Evolutionary conservation across 208 protist species (phyloP), one percentile per base, ranked within the genome.

Genomic region (Crithidia bombi): DNA sequence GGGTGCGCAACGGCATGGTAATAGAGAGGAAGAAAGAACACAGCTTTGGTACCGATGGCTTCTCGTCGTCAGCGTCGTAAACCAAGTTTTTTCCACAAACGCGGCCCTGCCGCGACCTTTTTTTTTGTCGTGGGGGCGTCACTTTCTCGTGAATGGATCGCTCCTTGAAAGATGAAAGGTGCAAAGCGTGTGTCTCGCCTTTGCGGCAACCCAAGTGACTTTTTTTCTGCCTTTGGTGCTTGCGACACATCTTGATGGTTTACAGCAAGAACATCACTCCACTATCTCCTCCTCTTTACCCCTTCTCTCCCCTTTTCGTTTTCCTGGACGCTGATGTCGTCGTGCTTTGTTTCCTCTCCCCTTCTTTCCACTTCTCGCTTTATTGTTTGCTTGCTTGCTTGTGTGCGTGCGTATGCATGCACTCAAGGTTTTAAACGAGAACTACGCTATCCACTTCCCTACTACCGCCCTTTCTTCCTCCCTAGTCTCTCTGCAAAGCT

Each of bases 391-490:
- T 36, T 26, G 0, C 33, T 57, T 51, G 2, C 26, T 43, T 5
- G n/a, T 41, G 5, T 35, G 9, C 2, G 2, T n/a, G 6, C 2
- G 35, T 5, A 9, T 3, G 10, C 49, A 32, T 11, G n/a, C 17
- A 26, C 44, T 21, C 47, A 56, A 23, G 23, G 32, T 50, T 56
- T 59, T 52, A 54, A 65, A 44, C 65, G 56, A 66, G 46, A 59
- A 49, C 17, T 41, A 30, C 59, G 52, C 69, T 38, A 51, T 44
- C n/a, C 25, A 50, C 25, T 19, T 51, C 28, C n/a, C 15, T 17
- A 12, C 47, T 63, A 36, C 50, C 41, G 26, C 30, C 30, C 1
- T 19, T 30, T 26, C 21, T 6, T 47, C 14, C 35, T 58, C 11
- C 11, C 38, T 46, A n/a, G n/a, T n/a, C n/a, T 32, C 38, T 50